These are phyloP conservation scores for Vaccinium myrtillus DNA, from an alignment of 148 eudicot genomes.

Conservation along the genomic window DNA sequence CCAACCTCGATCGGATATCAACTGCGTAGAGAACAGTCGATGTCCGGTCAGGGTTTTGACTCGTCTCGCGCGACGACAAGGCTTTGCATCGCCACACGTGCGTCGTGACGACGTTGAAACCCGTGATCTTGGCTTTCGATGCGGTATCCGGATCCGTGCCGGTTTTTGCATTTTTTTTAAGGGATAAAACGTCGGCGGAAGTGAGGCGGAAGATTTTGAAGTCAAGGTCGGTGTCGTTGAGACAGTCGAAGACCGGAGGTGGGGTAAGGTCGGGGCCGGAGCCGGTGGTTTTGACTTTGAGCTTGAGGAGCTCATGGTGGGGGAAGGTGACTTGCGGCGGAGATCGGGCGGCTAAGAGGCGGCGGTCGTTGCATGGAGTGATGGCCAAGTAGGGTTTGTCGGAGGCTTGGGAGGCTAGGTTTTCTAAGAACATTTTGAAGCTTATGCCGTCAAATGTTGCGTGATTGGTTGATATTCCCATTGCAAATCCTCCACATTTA, in stretches of 20 bases:
- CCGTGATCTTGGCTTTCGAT: conserved; percentile 37
- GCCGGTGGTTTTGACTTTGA: conserved; percentile 33
- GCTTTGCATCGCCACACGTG: conserved; percentile 90
- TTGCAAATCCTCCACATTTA: conserved; percentile 87
- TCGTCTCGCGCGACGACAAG: conserved; percentile 31
- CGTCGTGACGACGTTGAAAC: conserved; percentile 73
- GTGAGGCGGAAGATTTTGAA: conserved; percentile 58
- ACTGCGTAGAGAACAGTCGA: conserved; percentile 68
- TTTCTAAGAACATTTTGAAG: conserved; percentile 63
- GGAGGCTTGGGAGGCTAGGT: conserved; percentile 61
- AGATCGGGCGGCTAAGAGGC: conserved; percentile 63
- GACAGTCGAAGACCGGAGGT: conserved; percentile 46
- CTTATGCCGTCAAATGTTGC: conserved; percentile 66
- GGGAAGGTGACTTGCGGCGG: conserved; percentile 82
- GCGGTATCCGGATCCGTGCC: background rate
- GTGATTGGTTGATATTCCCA: conserved; percentile 77
- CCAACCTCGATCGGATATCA: conserved; percentile 60
- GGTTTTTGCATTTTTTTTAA: conserved; percentile 48
- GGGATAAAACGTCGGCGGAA: conserved; percentile 39
- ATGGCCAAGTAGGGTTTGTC: conserved; percentile 48
- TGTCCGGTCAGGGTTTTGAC: conserved; percentile 19
- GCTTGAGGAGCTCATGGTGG: conserved; percentile 69
- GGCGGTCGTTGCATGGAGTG: conserved; percentile 63
- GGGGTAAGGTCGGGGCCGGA: background rate
- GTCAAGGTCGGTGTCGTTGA: conserved; percentile 47